These are phyloP conservation scores for Sugiyamaella valdiviana DNA, from an alignment of 805 yeast species.

Conservation along the genomic window DNA sequence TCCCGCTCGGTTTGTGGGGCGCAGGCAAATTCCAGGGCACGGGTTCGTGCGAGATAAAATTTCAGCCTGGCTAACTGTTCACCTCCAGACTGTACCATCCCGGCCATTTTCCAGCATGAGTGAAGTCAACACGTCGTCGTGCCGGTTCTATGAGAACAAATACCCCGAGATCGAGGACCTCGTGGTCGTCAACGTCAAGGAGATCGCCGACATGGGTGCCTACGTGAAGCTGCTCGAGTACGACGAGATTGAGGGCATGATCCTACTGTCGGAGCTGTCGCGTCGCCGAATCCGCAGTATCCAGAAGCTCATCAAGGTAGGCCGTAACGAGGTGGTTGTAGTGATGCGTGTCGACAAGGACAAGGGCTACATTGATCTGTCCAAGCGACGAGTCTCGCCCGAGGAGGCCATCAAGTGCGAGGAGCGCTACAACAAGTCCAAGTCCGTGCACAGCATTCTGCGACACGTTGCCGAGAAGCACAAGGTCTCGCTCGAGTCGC, in stretches of 20 bases:
- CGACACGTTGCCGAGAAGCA: constrained; percentile 98
- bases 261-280: constrained; percentile 86
- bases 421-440: constrained; percentile 92
- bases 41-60: background rate
- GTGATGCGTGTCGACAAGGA: constrained; percentile 97
- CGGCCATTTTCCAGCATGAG: constrained; percentile 2
- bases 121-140: constrained; percentile 51
- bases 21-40: too few species aligned
- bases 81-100: background rate
- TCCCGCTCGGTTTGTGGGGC: too few species aligned
- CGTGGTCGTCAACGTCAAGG: constrained; percentile 90
- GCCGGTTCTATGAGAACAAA: constrained; percentile 96
- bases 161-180: constrained; percentile 98
- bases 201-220: constrained; percentile 98
- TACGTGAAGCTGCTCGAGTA: constrained; percentile 89
- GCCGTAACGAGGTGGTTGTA: constrained; percentile 96
- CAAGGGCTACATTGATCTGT: constrained; percentile 95
- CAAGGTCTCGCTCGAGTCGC: constrained; percentile 73
- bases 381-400: constrained; percentile 95
- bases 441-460: constrained; percentile 95
- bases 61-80: too few species aligned
- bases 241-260: constrained; percentile 99
- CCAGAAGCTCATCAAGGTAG: constrained; percentile 95
- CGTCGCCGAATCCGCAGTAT: constrained; percentile 98
- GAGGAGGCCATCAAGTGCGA: constrained; percentile 97